A percentile compares a stretch with the other conserved stretches of the same genome.
These are phyloP conservation scores for Eucalyptus erythrocorys DNA, from an alignment of 345 rosid species.

Conservation along the genomic window DNA sequence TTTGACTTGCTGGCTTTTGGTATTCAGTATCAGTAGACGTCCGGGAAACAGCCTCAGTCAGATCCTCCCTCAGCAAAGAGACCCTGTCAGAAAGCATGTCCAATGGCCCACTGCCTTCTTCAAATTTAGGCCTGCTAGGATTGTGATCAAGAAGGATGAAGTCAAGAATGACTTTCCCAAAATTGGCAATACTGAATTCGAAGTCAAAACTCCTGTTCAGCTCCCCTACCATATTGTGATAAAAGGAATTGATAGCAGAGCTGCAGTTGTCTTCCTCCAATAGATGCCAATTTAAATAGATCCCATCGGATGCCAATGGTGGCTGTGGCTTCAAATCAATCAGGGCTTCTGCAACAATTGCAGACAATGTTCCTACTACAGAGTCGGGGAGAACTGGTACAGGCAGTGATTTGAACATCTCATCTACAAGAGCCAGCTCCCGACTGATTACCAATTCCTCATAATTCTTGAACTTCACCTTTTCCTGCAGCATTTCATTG, in stretches of 20 bases:
- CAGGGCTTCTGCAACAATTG: conserved; percentile 28
- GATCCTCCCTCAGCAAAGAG: conserved; percentile 6
- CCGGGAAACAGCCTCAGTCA: conserved; percentile 12
- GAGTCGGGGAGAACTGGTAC: conserved; percentile 42
- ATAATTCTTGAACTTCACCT: conserved; percentile 52
- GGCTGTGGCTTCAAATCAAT: conserved; percentile 30
- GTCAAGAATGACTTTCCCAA: conserved; percentile 33
- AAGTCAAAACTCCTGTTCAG: conserved; percentile 22
- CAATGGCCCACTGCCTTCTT: conserved; percentile 25
- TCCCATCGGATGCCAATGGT: conserved; percentile 59
- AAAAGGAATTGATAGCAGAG: conserved; percentile 9
- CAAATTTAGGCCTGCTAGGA: conserved; percentile 8
- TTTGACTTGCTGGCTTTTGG: conserved; percentile 13
- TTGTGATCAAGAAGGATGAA: conserved; percentile 42
- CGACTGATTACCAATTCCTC: conserved; percentile 54
- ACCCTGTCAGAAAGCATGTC: conserved; percentile 12
- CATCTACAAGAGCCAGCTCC: conserved; percentile 68
- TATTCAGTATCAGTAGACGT: conserved; percentile 1
- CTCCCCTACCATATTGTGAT: conserved; percentile 19
- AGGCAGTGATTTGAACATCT: conserved; percentile 67
- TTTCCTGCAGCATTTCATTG: conserved; percentile 35
- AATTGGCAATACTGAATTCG: conserved; percentile 20
- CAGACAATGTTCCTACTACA: conserved; percentile 22
- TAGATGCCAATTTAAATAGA: conserved; percentile 83
- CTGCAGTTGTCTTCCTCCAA: conserved; percentile 43